These are phyloP conservation scores for Acanthamoeba castellanii DNA, from an alignment of 208 protist species.

Conservation along the genomic window DNA sequence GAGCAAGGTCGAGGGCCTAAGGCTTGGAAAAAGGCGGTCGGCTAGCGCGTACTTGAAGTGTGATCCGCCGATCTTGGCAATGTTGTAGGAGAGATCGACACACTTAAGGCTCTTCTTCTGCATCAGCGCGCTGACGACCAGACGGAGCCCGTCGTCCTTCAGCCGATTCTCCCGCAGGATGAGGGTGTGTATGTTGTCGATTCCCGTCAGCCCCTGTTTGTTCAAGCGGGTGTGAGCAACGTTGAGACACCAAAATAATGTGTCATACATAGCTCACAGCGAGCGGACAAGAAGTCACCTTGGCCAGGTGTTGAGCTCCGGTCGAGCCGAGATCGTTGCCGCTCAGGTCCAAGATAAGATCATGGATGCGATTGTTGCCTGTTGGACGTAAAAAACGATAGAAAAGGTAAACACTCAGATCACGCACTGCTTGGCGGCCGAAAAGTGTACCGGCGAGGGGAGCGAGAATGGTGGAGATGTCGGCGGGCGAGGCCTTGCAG, in stretches of 20 bases:
- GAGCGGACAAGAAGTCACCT: not conserved
- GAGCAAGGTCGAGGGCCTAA: not conserved
- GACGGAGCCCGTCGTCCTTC: slow-evolving; percentile 17
- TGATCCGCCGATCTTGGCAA: slow-evolving; percentile 22
- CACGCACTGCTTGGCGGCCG: not conserved
- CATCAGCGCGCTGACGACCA: slow-evolving; percentile 2
- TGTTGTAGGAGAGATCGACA: slow-evolving; percentile 63
- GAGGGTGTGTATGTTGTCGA: slow-evolving; percentile 58
- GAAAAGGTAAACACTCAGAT: not conserved
- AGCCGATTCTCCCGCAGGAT: slow-evolving; percentile 32
- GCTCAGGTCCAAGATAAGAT: slow-evolving; percentile 67
- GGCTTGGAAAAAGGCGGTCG: not conserved
- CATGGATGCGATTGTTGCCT: slow-evolving; percentile 18
- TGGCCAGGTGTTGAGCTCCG: slow-evolving; percentile 8
- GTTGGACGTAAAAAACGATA: not conserved
- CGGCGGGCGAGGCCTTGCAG: slow-evolving; percentile 10
- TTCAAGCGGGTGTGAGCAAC: not conserved
- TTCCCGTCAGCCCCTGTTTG: not conserved
- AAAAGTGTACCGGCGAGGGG: not conserved
- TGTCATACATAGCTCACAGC: not conserved
- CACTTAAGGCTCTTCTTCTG: slow-evolving; percentile 58
- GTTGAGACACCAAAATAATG: not conserved
- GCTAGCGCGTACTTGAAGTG: slow-evolving; percentile 13
- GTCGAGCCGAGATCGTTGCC: slow-evolving; percentile 31
- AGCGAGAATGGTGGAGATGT: slow-evolving; percentile 8